A percentile compares a stretch with the other conserved stretches of the same genome.
These are phyloP conservation scores for Rhodotorula graminis DNA, from an alignment of 768 basidiomycete species.

Conservation along the genomic window DNA sequence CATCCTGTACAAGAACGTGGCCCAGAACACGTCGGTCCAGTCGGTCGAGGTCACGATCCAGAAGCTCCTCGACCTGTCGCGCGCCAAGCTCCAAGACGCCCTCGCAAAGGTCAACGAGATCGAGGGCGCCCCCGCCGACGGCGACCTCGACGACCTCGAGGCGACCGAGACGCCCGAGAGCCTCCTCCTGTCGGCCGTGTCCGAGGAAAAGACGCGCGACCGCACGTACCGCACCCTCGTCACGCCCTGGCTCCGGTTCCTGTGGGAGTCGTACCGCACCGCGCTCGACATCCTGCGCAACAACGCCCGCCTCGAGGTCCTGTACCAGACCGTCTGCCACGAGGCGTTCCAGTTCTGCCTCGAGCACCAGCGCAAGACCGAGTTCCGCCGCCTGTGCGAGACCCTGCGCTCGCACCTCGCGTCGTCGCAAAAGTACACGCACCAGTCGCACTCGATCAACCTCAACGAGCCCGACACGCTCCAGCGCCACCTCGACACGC, in stretches of 20 bases:
- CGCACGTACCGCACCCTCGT: conserved; percentile 90
- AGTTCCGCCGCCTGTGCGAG: conserved; percentile 94
- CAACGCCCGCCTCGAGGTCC: conserved; percentile 81
- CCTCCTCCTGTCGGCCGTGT: conserved; percentile 82
- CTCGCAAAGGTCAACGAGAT: conserved; percentile 48
- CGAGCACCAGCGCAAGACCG: conserved; percentile 86
- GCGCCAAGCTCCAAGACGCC: conserved; percentile 46
- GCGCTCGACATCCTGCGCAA: conserved; percentile 93
- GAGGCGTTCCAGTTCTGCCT: conserved; percentile 97
- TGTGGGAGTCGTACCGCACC: conserved; percentile 98
- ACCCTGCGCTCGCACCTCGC: conserved; percentile 89
- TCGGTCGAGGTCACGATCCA: conserved; percentile 90
- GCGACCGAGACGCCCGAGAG: conserved; percentile 91
- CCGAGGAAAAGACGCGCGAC: conserved; percentile 84
- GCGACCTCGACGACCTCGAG: conserved; percentile 90
- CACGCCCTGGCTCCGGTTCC: conserved; percentile 94
- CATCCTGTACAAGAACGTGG: conserved; percentile 97
- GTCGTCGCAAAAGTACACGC: conserved; percentile 90
- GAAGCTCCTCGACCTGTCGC: conserved; percentile 61
- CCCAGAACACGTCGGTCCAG: conserved; percentile 82
- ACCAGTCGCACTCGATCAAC: conserved; percentile 91
- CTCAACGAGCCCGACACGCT: conserved; percentile 90
- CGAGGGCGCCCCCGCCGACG: conserved; percentile 45
- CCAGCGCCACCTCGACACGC: conserved; percentile 91
- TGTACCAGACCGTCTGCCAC: conserved; percentile 97